These are phyloP conservation scores for Lumnitzera racemosa DNA, from an alignment of 345 rosid species.

Conservation along the genomic window DNA sequence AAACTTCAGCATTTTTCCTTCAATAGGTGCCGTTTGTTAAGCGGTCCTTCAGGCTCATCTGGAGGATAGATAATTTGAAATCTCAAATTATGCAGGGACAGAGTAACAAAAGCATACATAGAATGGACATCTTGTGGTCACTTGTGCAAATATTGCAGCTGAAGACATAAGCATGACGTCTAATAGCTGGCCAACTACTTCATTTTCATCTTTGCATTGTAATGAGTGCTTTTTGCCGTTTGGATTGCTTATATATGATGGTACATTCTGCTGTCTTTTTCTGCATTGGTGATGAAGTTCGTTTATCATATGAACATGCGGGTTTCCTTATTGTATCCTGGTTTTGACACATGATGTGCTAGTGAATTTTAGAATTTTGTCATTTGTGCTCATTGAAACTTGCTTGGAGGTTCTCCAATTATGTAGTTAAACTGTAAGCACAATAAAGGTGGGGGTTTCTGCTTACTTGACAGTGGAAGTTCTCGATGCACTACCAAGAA, in stretches of 20 bases:
- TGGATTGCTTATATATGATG: neutral
- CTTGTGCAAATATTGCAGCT: constrained; percentile 77
- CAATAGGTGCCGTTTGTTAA: neutral
- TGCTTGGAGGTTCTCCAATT: no score
- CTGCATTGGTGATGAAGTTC: constrained; percentile 2
- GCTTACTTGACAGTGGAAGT: no score
- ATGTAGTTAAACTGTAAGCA: no score
- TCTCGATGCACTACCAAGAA: no score
- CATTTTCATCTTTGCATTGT: no score
- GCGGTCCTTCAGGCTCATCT: neutral
- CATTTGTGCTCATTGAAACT: no score
- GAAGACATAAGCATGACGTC: constrained; percentile 29
- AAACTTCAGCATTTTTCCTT: neutral
- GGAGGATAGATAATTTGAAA: constrained; percentile 1
- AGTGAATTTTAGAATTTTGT: no score
- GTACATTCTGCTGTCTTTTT: neutral
- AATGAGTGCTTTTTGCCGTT: neutral
- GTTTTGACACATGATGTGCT: neutral
- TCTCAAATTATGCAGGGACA: constrained; percentile 50
- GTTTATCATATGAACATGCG: neutral
- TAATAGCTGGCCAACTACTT: neutral
- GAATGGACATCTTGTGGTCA: constrained; percentile 97
- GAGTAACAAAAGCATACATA: constrained; percentile 58
- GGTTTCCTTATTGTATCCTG: neutral
- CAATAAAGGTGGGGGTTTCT: no score